phyloP scores from a whole-genome alignment of 345 rosid genomes.

The Aurinia saxatilis region DNA sequence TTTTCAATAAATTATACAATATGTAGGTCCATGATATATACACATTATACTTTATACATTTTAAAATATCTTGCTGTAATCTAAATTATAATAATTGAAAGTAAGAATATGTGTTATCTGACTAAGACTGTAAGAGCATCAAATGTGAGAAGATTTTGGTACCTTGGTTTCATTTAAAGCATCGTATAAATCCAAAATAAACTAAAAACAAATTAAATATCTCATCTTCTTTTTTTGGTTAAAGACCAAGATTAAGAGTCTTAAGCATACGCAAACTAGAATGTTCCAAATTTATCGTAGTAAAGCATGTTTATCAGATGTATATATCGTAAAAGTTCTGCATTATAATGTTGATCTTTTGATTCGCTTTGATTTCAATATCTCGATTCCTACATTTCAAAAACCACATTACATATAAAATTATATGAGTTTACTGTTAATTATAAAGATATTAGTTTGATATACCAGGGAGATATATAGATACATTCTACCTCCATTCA shows the following conservation, averaged over 20 bases:
- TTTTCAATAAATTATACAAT: background rate
- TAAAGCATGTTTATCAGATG: too few species aligned
- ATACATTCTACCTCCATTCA: background rate
- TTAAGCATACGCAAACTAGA: too few species aligned
- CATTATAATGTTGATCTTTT: too few species aligned
- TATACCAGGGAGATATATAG: background rate
- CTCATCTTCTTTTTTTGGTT: background rate
- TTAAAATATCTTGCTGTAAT: background rate
- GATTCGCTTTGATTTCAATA: too few species aligned
- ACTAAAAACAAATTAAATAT: background rate
- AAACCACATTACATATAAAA: background rate
- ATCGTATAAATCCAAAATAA: background rate
- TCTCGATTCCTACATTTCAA: too few species aligned
- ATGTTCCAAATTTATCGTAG: too few species aligned
- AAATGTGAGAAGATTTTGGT: background rate
- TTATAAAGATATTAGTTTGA: background rate
- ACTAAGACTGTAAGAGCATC: background rate
- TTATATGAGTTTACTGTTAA: background rate
- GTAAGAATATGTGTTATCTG: background rate
- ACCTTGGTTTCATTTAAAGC: conserved; percentile 8
- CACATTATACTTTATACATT: too few species aligned
- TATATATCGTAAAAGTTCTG: too few species aligned
- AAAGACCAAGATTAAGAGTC: too few species aligned
- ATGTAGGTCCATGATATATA: background rate
- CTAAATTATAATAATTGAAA: background rate